A percentile compares a stretch with the other conserved stretches of the same genome.
Evolutionary conservation across 352 stramenopile species (phyloP).

Genomic region (Hyaloperonospora brassicae): DNA sequence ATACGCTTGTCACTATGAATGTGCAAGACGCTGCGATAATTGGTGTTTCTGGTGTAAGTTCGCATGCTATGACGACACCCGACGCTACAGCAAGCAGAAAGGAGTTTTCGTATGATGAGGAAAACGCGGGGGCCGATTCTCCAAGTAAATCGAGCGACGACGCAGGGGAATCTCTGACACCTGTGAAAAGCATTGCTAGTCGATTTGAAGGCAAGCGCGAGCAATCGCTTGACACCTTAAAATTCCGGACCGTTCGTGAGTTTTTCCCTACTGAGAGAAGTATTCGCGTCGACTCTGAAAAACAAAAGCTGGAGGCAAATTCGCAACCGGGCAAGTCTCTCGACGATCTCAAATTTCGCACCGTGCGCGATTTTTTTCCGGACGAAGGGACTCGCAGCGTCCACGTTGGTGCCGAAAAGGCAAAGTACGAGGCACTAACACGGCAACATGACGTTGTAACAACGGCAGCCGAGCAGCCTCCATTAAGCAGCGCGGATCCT

Average conservation of each 20-base stretch:
- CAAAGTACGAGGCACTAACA: conserved; percentile 10
- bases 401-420: conserved; percentile 31
- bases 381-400: conserved; percentile 29
- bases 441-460: conserved; percentile 25
- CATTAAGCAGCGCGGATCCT: conserved; percentile 9
- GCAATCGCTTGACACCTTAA: conserved; percentile 48
- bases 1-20: background rate
- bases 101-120: conserved; percentile 16
- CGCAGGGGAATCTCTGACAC: conserved; percentile 15
- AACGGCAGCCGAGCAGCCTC: conserved; percentile 12
- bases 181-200: conserved; percentile 54
- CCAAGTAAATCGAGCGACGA: conserved; percentile 13
- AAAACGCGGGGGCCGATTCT: conserved; percentile 8
- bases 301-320: conserved; percentile 35
- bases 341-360: conserved; percentile 47
- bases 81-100: conserved; percentile 12
- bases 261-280: conserved; percentile 43
- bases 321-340: conserved; percentile 43
- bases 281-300: conserved; percentile 29
- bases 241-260: conserved; percentile 49
- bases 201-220: conserved; percentile 60
- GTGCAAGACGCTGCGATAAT: background rate
- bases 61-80: conserved; percentile 8
- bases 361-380: conserved; percentile 46
- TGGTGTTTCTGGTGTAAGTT: conserved; percentile 1